Evolutionary conservation across 305 asterid species (phyloP).

Genomic region (Fraxinus nigra): DNA sequence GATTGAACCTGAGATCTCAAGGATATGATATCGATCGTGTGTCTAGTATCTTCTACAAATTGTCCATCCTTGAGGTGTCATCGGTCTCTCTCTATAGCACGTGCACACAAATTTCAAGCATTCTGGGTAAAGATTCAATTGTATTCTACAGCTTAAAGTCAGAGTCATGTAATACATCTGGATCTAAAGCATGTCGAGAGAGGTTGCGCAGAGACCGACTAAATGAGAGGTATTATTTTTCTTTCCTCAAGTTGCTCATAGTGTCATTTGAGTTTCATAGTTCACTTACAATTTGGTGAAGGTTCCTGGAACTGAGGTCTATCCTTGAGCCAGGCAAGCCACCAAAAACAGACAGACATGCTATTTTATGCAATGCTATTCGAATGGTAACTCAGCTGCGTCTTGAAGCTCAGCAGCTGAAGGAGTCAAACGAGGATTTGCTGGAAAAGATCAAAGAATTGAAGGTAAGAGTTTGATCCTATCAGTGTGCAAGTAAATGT

Average conservation of each 20-base stretch:
- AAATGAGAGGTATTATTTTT: conserved; percentile 34
- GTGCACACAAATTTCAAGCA: not conserved
- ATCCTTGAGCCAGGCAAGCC: conserved; percentile 37
- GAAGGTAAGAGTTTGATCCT: conserved; percentile 23
- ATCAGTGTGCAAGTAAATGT: not conserved
- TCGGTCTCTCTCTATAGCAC: not conserved
- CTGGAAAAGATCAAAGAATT: conserved; percentile 33
- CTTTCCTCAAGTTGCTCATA: not conserved
- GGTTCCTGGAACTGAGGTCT: conserved; percentile 38
- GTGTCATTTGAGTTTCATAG: not conserved
- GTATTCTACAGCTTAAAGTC: conserved; percentile 18
- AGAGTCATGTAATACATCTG: conserved; percentile 17
- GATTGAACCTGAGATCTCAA: not conserved
- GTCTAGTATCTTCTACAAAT: not conserved
- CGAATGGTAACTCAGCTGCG: conserved; percentile 32
- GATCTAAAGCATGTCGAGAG: conserved; percentile 29
- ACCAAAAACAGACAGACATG: conserved; percentile 35
- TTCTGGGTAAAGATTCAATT: not conserved
- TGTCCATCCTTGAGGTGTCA: not conserved
- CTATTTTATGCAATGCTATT: conserved; percentile 31
- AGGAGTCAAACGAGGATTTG: conserved; percentile 33
- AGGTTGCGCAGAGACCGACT: conserved; percentile 28
- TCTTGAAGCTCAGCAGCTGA: conserved; percentile 31
- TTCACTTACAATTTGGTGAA: conserved; percentile 3
- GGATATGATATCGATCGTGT: not conserved